Evolutionary conservation across 768 basidiomycete genomes (phyloP), one percentile per base, ranked within the genome.

Genomic region (Erythrobasidium yunnanense): DNA sequence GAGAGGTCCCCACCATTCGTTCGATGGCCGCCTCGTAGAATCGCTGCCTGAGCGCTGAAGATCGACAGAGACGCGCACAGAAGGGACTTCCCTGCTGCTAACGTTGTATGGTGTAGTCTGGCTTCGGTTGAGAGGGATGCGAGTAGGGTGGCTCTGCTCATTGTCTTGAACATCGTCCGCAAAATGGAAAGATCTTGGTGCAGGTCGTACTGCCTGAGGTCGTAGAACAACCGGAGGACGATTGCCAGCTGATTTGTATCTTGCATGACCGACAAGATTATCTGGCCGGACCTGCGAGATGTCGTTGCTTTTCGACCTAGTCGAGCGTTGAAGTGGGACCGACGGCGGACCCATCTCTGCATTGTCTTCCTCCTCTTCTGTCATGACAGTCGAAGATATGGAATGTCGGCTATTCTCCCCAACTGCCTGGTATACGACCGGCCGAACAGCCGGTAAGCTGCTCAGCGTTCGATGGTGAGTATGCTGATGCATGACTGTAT

Each of bases 1-100:
- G 6, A 63, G 47, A 15, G 60, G 60, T 8, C 47, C 60, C 60
- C 60, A 63, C 60, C 60, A 63, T n/a, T 63, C 60, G 30, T n/a
- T 34, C 20, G 47, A 27, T 18, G 32, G 17, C 22, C 49, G 33
- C 27, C 49, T 45, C 4, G 47, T 29, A 49, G 23, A n/a, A 49
- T 63, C 60, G 49, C 60, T 63, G 47, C 60, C 60, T 27, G 60
- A 22, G 30, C 60, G 60, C 20, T 25, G n/a, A 13, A 63, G 49
- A 20, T 63, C 60, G 23, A 32, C 49, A 2, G 60, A 63, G 5
- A 34, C 34, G 4, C 47, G 7, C 8, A 23, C 23, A 51, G 49
- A 15, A 51, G 11, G 11, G 49, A 11, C 29, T 2, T n/a, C 25
- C 46, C 47, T 25, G 18, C 45, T 52, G 11, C 23, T 23, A 32